These are phyloP conservation scores for Babesia ovis DNA, from an alignment of 169 alveolate species.

Conservation along the genomic window DNA sequence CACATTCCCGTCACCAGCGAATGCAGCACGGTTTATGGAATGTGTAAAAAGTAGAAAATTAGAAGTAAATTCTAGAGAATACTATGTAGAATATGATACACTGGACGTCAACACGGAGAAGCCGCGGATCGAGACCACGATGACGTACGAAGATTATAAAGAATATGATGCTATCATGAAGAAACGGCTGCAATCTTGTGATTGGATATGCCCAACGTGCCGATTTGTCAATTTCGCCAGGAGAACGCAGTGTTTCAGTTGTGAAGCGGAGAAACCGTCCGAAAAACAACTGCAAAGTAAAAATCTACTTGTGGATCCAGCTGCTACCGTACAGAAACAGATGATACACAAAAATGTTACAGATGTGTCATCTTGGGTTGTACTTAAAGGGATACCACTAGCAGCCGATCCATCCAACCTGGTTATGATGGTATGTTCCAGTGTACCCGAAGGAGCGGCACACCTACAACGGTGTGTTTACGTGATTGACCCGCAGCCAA, in stretches of 20 bases:
- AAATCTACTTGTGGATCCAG: slow-evolving; percentile 42
- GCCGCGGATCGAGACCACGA: slow-evolving; percentile 8
- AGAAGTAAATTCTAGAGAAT: slow-evolving; percentile 21
- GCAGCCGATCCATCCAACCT: slow-evolving; percentile 42
- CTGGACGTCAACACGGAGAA: slow-evolving; percentile 46
- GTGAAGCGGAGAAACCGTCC: slow-evolving; percentile 52
- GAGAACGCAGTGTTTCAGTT: slow-evolving; percentile 49
- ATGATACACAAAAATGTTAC: slow-evolving; percentile 44
- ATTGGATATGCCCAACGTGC: slow-evolving; percentile 79
- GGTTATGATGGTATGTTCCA: slow-evolving; percentile 16
- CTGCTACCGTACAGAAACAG: slow-evolving; percentile 42
- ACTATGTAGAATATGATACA: slow-evolving; percentile 57
- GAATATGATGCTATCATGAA: slow-evolving; percentile 36
- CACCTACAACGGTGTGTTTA: slow-evolving; percentile 45
- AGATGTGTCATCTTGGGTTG: slow-evolving; percentile 63
- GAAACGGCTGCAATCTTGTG: slow-evolving; percentile 35
- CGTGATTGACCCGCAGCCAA: slow-evolving; percentile 44
- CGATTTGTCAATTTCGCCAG: slow-evolving; percentile 73
- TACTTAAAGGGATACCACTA: slow-evolving; percentile 43
- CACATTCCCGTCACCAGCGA: slow-evolving; percentile 55
- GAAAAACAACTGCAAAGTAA: slow-evolving; percentile 51
- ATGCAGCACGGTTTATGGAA: slow-evolving; percentile 61
- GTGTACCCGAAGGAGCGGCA: slow-evolving; percentile 43
- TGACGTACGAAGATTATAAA: slow-evolving; percentile 25
- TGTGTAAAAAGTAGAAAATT: slow-evolving; percentile 20